phyloP scores from a whole-genome alignment of 805 yeast genomes.

The Dipodascopsis uninucleata region DNA sequence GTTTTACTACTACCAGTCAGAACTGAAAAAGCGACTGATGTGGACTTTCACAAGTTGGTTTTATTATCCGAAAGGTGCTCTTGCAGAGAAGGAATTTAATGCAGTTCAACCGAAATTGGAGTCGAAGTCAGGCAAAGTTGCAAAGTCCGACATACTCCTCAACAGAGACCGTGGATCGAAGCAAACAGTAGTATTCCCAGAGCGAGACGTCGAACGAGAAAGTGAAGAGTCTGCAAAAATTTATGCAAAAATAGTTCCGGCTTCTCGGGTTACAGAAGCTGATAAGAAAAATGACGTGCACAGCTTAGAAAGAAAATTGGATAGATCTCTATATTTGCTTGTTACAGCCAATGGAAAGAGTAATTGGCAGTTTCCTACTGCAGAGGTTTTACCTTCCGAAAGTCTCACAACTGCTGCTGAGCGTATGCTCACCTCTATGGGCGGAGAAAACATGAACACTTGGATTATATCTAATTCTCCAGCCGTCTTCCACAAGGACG shows the following conservation, averaged over 20 bases:
- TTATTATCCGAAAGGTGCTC: conserved; percentile 84
- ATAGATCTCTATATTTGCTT: conserved; percentile 74
- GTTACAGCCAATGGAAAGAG: conserved; percentile 42
- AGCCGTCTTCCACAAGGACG: conserved; percentile 58
- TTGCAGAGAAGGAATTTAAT: conserved; percentile 76
- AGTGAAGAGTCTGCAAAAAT: conserved; percentile 44
- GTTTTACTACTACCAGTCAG: conserved; percentile 79
- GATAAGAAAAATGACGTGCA: conserved; percentile 59
- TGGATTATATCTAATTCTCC: conserved; percentile 93
- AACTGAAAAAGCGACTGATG: conserved; percentile 84
- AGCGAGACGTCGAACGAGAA: conserved; percentile 42
- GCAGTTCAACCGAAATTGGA: conserved; percentile 51
- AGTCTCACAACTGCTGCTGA: conserved; percentile 74
- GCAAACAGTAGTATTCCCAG: conserved; percentile 75
- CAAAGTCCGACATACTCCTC: conserved; percentile 17
- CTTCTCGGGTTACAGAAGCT: conserved; percentile 72
- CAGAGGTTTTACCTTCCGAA: conserved; percentile 45
- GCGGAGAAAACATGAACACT: conserved; percentile 73
- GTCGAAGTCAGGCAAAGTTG: conserved; percentile 2
- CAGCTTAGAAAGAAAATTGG: conserved; percentile 74
- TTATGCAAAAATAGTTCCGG: conserved; percentile 62
- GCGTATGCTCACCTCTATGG: conserved; percentile 62
- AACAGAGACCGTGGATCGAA: conserved; percentile 83
- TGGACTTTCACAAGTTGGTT: conserved; percentile 96
- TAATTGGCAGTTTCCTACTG: conserved; percentile 78